A percentile compares a stretch with the other conserved stretches of the same genome.
These are phyloP conservation scores for Serendipita indica DNA, from an alignment of 768 basidiomycete genomes.

Conservation along the genomic window DNA sequence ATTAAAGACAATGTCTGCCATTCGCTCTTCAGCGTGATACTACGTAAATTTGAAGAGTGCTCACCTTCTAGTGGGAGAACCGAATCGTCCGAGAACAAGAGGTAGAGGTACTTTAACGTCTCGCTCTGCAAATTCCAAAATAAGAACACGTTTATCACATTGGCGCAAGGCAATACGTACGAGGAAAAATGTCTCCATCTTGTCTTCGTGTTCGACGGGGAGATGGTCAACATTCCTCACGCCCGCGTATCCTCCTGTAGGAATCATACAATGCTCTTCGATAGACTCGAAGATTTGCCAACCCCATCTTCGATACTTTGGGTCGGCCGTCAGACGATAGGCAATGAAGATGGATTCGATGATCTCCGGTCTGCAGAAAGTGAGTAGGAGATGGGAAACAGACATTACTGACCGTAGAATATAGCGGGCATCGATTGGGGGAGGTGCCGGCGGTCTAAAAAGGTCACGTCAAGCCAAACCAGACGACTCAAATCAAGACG, in stretches of 20 bases:
- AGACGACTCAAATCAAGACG: conserved; percentile 16
- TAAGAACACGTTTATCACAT: conserved; percentile 70
- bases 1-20: conserved; percentile 73
- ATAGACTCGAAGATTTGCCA: conserved; percentile 88
- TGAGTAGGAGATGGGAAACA: background rate
- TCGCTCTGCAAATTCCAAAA: conserved; percentile 61
- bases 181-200: conserved; percentile 93
- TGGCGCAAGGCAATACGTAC: conserved; percentile 75
- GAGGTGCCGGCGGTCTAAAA: background rate
- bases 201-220: conserved; percentile 56
- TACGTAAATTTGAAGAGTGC: background rate
- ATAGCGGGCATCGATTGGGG: conserved; percentile 68
- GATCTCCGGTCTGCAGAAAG: conserved; percentile 62
- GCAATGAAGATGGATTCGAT: conserved; percentile 88
- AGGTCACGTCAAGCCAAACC: background rate
- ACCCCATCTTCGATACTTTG: conserved; percentile 63
- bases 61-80: conserved; percentile 37
- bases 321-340: conserved; percentile 76
- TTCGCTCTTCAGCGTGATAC: background rate
- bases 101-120: conserved; percentile 80
- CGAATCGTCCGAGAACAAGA: conserved; percentile 62
- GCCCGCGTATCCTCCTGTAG: conserved; percentile 71
- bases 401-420: conserved; percentile 51
- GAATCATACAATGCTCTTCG: conserved; percentile 60
- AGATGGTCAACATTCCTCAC: conserved; percentile 73